Evolutionary conservation across 208 protist genomes (phyloP).

Genomic region (Herpetomonas tarakana): DNA sequence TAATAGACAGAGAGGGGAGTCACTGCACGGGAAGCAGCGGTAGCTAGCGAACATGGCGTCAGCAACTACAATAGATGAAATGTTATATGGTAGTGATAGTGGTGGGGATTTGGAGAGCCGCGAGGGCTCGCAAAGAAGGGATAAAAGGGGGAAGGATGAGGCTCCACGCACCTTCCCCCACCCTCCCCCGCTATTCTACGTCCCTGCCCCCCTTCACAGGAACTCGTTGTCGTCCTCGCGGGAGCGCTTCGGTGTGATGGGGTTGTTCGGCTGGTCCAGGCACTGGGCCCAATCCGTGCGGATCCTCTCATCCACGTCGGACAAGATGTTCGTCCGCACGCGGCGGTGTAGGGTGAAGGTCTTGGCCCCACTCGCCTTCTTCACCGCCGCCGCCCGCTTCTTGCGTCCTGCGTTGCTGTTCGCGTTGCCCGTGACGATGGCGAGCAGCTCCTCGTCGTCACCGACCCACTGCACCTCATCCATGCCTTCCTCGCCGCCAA

Average conservation of each 20-base stretch:
- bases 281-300: conserved; percentile 26
- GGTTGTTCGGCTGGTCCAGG: conserved; percentile 32
- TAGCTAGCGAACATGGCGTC: too few relatives aligned
- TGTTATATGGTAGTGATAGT: too few relatives aligned
- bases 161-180: too few relatives aligned
- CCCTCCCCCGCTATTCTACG: too few relatives aligned
- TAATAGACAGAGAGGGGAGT: too few relatives aligned
- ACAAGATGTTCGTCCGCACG: conserved; percentile 62
- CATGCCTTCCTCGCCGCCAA: neutral
- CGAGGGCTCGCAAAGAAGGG: too few relatives aligned
- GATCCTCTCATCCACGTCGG: conserved; percentile 62
- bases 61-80: too few relatives aligned
- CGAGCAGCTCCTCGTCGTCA: neutral
- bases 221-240: conserved; percentile 19
- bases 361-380: conserved; percentile 18
- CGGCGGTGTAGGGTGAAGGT: conserved; percentile 15
- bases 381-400: conserved; percentile 8
- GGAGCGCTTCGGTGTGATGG: conserved; percentile 17
- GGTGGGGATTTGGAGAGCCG: too few relatives aligned
- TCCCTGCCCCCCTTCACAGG: neutral
- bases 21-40: too few relatives aligned
- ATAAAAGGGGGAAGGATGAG: too few relatives aligned
- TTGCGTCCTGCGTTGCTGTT: neutral
- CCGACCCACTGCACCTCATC: neutral
- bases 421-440: too few relatives aligned